phyloP scores from a whole-genome alignment of 1,139 yeast species.

The Hanseniaspora gamundiae region DNA sequence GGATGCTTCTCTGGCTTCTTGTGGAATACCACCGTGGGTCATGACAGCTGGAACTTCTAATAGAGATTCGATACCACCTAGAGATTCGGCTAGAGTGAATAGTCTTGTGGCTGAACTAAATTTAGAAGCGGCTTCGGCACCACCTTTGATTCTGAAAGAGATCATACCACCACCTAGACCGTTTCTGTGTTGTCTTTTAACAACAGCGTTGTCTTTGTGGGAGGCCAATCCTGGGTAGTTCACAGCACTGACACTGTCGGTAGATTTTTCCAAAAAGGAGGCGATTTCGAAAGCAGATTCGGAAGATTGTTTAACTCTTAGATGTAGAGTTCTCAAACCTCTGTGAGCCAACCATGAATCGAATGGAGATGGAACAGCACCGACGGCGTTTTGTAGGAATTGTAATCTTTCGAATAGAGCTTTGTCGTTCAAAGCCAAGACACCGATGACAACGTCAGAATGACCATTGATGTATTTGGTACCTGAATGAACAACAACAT shows the following conservation, averaged over 20 bases:
- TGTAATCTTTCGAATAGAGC: conserved; percentile 51
- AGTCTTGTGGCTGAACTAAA: conserved; percentile 66
- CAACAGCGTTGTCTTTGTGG: conserved; percentile 53
- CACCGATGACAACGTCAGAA: conserved; percentile 85
- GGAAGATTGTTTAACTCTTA: conserved; percentile 65
- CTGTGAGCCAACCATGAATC: conserved; percentile 91
- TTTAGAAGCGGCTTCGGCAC: conserved; percentile 61
- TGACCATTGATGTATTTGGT: conserved; percentile 90
- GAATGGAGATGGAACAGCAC: conserved; percentile 82
- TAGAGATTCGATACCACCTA: conserved; percentile 83
- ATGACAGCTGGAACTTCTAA: conserved; percentile 83
- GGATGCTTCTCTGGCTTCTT: conserved; percentile 62
- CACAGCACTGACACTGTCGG: conserved; percentile 46
- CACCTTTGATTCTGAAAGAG: conserved; percentile 77
- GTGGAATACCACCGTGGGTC: conserved; percentile 91
- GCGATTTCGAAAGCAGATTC: conserved; percentile 61
- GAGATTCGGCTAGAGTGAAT: conserved; percentile 79
- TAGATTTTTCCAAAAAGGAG: conserved; percentile 38
- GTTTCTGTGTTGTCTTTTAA: conserved; percentile 66
- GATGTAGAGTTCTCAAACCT: conserved; percentile 78
- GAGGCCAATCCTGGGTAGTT: conserved; percentile 74
- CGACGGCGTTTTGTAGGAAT: conserved; percentile 79
- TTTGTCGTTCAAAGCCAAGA: conserved; percentile 57
- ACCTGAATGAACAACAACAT: conserved; percentile 77
- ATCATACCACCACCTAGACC: conserved; percentile 89